These are phyloP conservation scores for Boletus patriciae DNA, from an alignment of 768 basidiomycete genomes.

Conservation along the genomic window DNA sequence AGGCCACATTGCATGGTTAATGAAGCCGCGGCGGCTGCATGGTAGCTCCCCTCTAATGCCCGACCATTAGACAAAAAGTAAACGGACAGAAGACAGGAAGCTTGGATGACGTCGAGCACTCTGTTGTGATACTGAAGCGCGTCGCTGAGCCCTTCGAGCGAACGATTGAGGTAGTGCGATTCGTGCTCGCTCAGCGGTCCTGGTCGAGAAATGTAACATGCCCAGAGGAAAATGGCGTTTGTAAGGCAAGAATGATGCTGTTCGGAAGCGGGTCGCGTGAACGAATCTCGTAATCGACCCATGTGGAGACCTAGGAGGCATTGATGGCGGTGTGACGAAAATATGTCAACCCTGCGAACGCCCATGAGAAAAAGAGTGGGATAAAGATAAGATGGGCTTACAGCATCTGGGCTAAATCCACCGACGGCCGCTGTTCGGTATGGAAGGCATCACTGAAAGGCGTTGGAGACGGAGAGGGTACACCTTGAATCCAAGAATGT, in stretches of 20 bases:
- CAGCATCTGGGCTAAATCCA: slow-evolving; percentile 69
- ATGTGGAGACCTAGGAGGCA: slow-evolving; percentile 71
- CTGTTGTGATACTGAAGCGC: slow-evolving; percentile 57
- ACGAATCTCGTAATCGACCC: slow-evolving; percentile 60
- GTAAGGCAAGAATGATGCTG: slow-evolving; percentile 76
- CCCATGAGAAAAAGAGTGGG: slow-evolving; percentile 6
- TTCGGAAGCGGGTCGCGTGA: slow-evolving; percentile 51
- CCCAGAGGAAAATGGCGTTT: slow-evolving; percentile 82
- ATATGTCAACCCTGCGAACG: slow-evolving; percentile 63
- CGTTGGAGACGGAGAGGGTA: slow-evolving; percentile 53
- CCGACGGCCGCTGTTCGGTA: slow-evolving; percentile 46
- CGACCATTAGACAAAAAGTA: slow-evolving; percentile 80
- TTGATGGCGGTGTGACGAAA: slow-evolving; percentile 73
- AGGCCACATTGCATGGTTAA: slow-evolving; percentile 74
- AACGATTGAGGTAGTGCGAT: slow-evolving; percentile 63
- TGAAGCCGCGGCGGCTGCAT: slow-evolving; percentile 71
- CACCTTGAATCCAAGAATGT: slow-evolving; percentile 49
- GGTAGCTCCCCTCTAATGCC: slow-evolving; percentile 74
- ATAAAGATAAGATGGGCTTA: slow-evolving; percentile 35
- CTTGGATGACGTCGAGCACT: slow-evolving; percentile 70
- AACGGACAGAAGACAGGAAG: slow-evolving; percentile 69
- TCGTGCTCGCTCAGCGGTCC: slow-evolving; percentile 71
- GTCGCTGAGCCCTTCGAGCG: slow-evolving; percentile 62
- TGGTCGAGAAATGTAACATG: slow-evolving; percentile 75
- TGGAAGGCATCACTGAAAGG: slow-evolving; percentile 53